Evolutionary conservation across 2,329 filamentous ascomycete species (phyloP).

Genomic region (Penicillium sp.): DNA sequence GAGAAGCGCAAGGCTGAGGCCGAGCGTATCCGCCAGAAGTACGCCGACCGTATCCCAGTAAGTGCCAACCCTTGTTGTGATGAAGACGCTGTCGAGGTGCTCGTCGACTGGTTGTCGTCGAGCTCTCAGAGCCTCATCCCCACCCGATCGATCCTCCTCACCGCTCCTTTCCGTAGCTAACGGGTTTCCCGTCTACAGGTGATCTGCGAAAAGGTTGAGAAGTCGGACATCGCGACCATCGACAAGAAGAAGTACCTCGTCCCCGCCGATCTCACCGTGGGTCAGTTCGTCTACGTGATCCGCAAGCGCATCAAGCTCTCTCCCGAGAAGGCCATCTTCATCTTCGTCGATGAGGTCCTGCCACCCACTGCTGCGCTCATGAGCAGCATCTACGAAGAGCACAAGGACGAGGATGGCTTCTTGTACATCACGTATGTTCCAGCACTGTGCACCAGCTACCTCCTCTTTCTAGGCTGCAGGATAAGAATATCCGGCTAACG

Average conservation of each 20-base stretch:
- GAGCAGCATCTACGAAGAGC: slow-evolving; percentile 99
- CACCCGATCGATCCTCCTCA: slow-evolving; percentile 25
- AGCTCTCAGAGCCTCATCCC: slow-evolving; percentile 1
- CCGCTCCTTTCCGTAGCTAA: slow-evolving; percentile 39
- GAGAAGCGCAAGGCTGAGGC: slow-evolving; percentile 99
- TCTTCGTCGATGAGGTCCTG: slow-evolving; percentile 98
- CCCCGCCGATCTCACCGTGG: slow-evolving; percentile 94
- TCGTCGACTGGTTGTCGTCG: not conserved
- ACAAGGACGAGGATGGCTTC: slow-evolving; percentile 89
- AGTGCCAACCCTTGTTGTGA: slow-evolving; percentile 46
- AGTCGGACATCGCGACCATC: slow-evolving; percentile 98
- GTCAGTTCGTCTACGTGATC: slow-evolving; percentile 99
- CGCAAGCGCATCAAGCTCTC: slow-evolving; percentile 99
- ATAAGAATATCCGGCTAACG: slow-evolving; percentile 31
- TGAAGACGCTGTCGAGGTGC: slow-evolving; percentile 5
- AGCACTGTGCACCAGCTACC: not conserved
- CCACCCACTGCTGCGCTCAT: slow-evolving; percentile 96
- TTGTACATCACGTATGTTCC: slow-evolving; percentile 87
- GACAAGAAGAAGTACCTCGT: slow-evolving; percentile 99
- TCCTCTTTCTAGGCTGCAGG: not conserved
- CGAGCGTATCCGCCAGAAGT: slow-evolving; percentile 98
- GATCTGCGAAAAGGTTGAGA: slow-evolving; percentile 99
- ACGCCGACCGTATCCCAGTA: slow-evolving; percentile 97
- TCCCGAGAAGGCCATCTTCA: slow-evolving; percentile 99
- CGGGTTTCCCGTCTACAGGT: slow-evolving; percentile 61